Conservation (phyloP, 345 rosid species). For the Hevea brasiliensis region DNA sequence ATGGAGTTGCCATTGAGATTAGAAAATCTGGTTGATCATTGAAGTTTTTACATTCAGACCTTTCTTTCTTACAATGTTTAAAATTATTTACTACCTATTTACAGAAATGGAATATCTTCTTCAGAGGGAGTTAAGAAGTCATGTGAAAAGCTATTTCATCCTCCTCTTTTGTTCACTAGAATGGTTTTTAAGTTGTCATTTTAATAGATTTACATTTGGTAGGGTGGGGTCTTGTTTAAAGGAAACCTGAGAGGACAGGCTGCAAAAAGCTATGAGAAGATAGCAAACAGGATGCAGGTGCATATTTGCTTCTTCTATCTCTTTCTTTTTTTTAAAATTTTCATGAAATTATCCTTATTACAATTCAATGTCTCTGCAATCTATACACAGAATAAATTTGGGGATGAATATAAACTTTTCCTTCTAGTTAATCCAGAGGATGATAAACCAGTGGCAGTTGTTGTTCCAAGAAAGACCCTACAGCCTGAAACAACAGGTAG, state of each 20-base stretch:
- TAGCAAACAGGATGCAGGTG: constrained; percentile 73
- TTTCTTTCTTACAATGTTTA: constrained; percentile 1
- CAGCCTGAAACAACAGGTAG: constrained; percentile 81
- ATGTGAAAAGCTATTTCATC: constrained; percentile 8
- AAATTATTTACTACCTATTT: not conserved
- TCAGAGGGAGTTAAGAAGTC: not conserved
- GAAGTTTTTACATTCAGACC: not conserved
- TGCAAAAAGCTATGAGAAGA: constrained; percentile 79
- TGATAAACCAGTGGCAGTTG: constrained; percentile 93
- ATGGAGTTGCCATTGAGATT: constrained; percentile 2
- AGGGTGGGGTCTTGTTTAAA: constrained; percentile 92
- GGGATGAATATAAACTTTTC: constrained; percentile 80
- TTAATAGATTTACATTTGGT: constrained; percentile 22
- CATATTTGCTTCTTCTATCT: constrained; percentile 10
- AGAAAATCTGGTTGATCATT: constrained; percentile 4
- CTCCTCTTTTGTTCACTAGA: not conserved
- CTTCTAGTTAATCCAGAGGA: constrained; percentile 89
- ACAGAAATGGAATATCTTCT: constrained; percentile 14
- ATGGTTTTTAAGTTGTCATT: constrained; percentile 5
- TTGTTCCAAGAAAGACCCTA: constrained; percentile 75
- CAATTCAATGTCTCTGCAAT: constrained; percentile 18
- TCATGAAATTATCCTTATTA: constrained; percentile 10
- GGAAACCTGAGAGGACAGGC: constrained; percentile 90
- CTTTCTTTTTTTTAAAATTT: not conserved
- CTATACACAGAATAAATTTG: constrained; percentile 66